Percentiles rank a stretch among this genome's conserved stretches.
Conservation (phyloP, 164 flowering plant genomes). For the Vitis cinerea region DNA sequence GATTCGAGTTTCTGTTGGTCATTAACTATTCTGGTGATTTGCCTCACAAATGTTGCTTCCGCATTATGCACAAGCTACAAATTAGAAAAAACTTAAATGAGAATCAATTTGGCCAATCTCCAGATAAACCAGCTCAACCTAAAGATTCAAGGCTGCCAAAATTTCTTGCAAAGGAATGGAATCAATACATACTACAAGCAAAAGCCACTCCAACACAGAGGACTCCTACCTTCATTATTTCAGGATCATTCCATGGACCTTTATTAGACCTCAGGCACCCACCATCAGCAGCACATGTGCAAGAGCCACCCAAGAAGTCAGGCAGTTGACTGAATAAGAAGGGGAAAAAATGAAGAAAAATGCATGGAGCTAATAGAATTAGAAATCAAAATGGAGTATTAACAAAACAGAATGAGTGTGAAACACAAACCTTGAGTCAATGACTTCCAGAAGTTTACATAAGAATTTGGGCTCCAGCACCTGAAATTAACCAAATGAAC, state of each 20-base stretch:
- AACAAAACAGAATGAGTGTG: slow-evolving; percentile 1
- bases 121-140: neutral
- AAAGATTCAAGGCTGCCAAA: neutral
- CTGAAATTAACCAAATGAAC: slow-evolving; percentile 31
- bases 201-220: neutral
- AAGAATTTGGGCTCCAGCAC: slow-evolving; percentile 75
- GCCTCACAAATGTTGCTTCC: slow-evolving; percentile 56
- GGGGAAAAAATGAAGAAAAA: slow-evolving; percentile 4
- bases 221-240: slow-evolving; percentile 68
- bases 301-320: slow-evolving; percentile 93
- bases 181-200: neutral
- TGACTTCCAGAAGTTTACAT: slow-evolving; percentile 61
- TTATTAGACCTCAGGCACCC: slow-evolving; percentile 85
- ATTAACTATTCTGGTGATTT: slow-evolving; percentile 42
- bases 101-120: neutral
- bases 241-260: slow-evolving; percentile 96
- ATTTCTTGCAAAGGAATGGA: neutral
- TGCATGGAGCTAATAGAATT: neutral
- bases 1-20: slow-evolving; percentile 43
- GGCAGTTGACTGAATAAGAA: slow-evolving; percentile 75
- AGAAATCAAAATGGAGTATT: neutral
- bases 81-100: slow-evolving; percentile 8
- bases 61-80: slow-evolving; percentile 66
- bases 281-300: slow-evolving; percentile 74
- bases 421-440: slow-evolving; percentile 68